Conservation (phyloP, 768 basidiomycete genomes). For the Ramaria sp. region DNA sequence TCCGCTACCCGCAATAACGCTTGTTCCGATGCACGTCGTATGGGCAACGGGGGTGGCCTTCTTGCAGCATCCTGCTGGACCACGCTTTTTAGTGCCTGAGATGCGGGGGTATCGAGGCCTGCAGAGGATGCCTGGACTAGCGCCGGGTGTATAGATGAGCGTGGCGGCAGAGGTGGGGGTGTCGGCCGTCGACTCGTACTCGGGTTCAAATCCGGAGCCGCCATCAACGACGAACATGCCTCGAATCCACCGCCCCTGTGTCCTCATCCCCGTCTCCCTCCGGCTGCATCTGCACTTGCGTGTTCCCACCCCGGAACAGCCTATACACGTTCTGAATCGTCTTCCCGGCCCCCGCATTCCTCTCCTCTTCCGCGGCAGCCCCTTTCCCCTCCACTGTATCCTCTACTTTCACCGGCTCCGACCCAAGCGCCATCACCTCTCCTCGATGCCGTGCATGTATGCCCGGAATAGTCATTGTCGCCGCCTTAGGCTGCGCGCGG, state of each 20-base stretch:
- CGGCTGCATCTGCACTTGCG: not conserved
- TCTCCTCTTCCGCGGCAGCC: constrained; percentile 22
- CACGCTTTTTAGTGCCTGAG: constrained; percentile 48
- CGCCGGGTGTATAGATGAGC: not conserved
- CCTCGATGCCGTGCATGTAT: constrained; percentile 80
- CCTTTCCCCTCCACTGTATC: constrained; percentile 7
- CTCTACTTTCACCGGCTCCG: constrained; percentile 42
- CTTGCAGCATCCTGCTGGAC: constrained; percentile 24
- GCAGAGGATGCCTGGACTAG: constrained; percentile 19
- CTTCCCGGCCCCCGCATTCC: not conserved
- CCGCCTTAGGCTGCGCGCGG: constrained; percentile 67
- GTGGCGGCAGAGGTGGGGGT: not conserved
- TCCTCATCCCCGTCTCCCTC: not conserved
- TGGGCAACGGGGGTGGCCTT: not conserved
- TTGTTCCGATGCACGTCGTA: not conserved
- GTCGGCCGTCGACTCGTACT: constrained; percentile 9
- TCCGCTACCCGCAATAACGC: too few species aligned
- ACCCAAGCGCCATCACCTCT: constrained; percentile 79
- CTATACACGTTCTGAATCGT: constrained; percentile 64
- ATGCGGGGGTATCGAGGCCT: constrained; percentile 30
- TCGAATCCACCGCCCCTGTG: not conserved
- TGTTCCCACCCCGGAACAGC: constrained; percentile 26
- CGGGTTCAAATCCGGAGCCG: not conserved
- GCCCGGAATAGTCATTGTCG: constrained; percentile 79
- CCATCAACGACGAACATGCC: constrained; percentile 1